Conservation (phyloP, 2,329 filamentous ascomycete species). For the Fusarium coicis region DNA sequence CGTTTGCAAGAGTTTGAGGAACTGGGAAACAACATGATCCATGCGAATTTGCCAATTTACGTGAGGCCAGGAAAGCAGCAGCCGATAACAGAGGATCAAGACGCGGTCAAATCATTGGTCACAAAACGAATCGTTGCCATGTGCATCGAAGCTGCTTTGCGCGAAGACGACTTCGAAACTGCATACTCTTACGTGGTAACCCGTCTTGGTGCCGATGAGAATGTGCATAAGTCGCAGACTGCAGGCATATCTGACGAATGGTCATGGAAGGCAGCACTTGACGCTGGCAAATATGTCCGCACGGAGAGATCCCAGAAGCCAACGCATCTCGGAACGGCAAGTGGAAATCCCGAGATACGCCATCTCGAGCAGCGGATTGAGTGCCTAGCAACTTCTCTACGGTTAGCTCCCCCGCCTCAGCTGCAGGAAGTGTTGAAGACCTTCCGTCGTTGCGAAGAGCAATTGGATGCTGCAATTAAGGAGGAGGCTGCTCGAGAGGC, state of each 20-base stretch:
- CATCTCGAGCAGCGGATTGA: constrained; percentile 85
- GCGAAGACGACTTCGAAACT: constrained; percentile 85
- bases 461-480: constrained; percentile 73
- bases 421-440: constrained; percentile 80
- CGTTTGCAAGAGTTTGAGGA: constrained; percentile 77
- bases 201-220: constrained; percentile 60
- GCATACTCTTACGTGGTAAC: constrained; percentile 86
- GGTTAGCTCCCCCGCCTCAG: constrained; percentile 75
- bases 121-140: constrained; percentile 79
- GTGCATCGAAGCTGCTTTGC: constrained; percentile 81
- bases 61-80: constrained; percentile 11
- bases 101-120: constrained; percentile 53
- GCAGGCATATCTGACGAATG: constrained; percentile 65
- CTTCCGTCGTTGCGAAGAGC: constrained; percentile 82
- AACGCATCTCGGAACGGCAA: constrained; percentile 69
- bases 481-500: constrained; percentile 75
- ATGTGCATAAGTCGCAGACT: background rate
- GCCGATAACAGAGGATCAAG: constrained; percentile 38
- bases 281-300: constrained; percentile 79
- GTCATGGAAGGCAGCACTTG: constrained; percentile 82
- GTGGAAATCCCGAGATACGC: constrained; percentile 70
- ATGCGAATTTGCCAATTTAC: constrained; percentile 60
- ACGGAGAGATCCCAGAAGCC: constrained; percentile 64
- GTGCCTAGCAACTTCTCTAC: constrained; percentile 78
- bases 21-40: constrained; percentile 74